These are phyloP conservation scores for Ceratocystis albifundus DNA, from an alignment of 2,329 filamentous ascomycete genomes.

Conservation along the genomic window DNA sequence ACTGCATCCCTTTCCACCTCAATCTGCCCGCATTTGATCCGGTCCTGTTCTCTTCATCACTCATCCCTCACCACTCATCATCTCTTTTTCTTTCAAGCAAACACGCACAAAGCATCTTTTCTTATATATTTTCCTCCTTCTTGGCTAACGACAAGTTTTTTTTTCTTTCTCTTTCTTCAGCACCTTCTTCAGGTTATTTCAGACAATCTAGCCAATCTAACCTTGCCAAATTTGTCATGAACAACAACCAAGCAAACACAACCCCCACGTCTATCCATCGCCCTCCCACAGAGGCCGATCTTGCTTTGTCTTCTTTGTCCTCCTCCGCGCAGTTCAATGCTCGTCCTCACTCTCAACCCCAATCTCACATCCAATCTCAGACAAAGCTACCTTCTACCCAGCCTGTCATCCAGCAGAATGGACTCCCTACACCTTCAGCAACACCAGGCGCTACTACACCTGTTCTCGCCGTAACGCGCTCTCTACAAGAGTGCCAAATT, in stretches of 20 bases:
- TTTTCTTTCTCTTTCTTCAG: background rate
- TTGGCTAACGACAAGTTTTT: background rate
- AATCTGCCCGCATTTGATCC: background rate
- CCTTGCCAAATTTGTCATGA: conserved; percentile 38
- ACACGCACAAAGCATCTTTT: background rate
- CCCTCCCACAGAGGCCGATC: conserved; percentile 25
- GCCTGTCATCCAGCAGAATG: conserved; percentile 31
- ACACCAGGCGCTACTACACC: conserved; percentile 26
- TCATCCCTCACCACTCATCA: background rate
- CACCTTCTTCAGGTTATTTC: conserved; percentile 18
- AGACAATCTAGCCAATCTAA: conserved; percentile 34
- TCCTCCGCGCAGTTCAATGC: background rate
- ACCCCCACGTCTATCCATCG: conserved; percentile 27
- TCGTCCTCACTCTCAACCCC: conserved; percentile 21
- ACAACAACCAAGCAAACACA: conserved; percentile 29
- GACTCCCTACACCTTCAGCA: conserved; percentile 25
- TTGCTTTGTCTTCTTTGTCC: background rate
- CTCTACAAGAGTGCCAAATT: conserved; percentile 28
- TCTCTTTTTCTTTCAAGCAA: background rate
- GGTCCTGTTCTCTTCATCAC: background rate
- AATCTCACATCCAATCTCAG: conserved; percentile 28
- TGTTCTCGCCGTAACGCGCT: conserved; percentile 25
- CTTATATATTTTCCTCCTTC: background rate
- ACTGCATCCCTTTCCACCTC: conserved; percentile 10
- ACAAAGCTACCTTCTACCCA: conserved; percentile 30